phyloP scores from a whole-genome alignment of 2,329 filamentous ascomycete species.

The Fusarium sp. region DNA sequence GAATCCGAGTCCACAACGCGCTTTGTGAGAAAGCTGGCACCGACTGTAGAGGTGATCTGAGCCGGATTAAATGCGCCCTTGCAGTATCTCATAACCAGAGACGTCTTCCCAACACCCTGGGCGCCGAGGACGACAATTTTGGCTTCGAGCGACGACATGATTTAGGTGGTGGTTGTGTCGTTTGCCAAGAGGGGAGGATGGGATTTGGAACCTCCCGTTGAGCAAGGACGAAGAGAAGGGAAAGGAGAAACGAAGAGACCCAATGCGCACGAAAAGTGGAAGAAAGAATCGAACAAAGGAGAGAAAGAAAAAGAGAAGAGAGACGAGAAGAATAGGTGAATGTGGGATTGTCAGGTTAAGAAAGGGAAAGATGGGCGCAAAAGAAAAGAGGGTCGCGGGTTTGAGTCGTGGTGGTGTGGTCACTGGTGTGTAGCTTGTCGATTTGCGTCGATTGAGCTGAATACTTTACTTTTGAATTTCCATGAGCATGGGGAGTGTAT shows the following conservation, averaged over 20 bases:
- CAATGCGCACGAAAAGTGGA: constrained; percentile 16
- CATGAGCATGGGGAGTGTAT: constrained; percentile 18
- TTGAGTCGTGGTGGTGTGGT: constrained; percentile 20
- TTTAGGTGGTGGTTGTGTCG: constrained; percentile 27
- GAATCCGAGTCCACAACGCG: constrained; percentile 85
- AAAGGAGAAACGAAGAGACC: constrained; percentile 19
- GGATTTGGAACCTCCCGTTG: constrained; percentile 20
- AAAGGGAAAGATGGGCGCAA: constrained; percentile 14
- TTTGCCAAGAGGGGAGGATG: constrained; percentile 19
- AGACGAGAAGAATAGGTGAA: constrained; percentile 25
- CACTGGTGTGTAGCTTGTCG: constrained; percentile 14
- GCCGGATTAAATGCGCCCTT: constrained; percentile 77
- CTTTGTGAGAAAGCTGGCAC: constrained; percentile 84
- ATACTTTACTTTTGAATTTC: constrained; percentile 10
- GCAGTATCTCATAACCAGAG: constrained; percentile 81
- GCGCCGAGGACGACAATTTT: constrained; percentile 86
- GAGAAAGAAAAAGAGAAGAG: constrained; percentile 23
- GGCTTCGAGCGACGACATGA: constrained; percentile 76
- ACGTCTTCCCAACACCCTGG: constrained; percentile 85
- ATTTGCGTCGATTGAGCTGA: constrained; percentile 2
- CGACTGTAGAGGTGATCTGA: constrained; percentile 78
- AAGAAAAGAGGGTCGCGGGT: constrained; percentile 34
- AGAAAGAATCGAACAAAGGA: constrained; percentile 5
- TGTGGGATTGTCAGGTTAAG: constrained; percentile 13
- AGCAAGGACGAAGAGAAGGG: constrained; percentile 13